Conservation (phyloP, 768 basidiomycete species). For the Imleria badia region DNA sequence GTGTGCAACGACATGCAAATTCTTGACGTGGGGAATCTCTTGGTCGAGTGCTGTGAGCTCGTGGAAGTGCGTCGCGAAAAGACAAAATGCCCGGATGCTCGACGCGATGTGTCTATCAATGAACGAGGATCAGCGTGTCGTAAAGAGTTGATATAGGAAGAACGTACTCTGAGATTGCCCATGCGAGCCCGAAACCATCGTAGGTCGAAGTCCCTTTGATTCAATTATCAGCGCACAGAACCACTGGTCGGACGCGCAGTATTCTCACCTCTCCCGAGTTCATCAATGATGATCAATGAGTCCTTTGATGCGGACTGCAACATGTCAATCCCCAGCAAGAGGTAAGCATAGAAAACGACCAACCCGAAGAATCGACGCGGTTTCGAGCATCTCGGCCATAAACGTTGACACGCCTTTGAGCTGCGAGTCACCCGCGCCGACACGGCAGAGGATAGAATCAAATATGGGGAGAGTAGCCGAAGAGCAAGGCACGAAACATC, state of each 20-base stretch:
- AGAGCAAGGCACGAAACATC: slow-evolving; percentile 92
- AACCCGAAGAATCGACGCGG: slow-evolving; percentile 89
- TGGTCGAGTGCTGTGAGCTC: slow-evolving; percentile 92
- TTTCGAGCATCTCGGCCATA: slow-evolving; percentile 99
- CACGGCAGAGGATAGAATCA: slow-evolving; percentile 92
- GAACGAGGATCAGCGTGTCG: not conserved
- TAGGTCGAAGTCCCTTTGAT: slow-evolving; percentile 86
- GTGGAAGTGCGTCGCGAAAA: slow-evolving; percentile 98
- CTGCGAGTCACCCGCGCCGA: slow-evolving; percentile 97
- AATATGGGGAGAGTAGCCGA: slow-evolving; percentile 88
- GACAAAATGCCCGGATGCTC: slow-evolving; percentile 87
- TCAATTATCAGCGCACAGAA: slow-evolving; percentile 1
- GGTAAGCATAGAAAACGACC: slow-evolving; percentile 20
- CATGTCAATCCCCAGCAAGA: not conserved
- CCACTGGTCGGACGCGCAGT: not conserved
- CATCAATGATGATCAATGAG: slow-evolving; percentile 96
- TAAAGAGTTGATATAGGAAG: not conserved
- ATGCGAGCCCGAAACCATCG: slow-evolving; percentile 96
- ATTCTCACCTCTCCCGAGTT: slow-evolving; percentile 78
- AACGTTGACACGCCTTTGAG: slow-evolving; percentile 98
- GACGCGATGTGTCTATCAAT: slow-evolving; percentile 82
- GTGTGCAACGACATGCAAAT: slow-evolving; percentile 94
- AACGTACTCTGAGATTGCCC: slow-evolving; percentile 95
- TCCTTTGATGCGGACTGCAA: slow-evolving; percentile 84
- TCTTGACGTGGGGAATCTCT: slow-evolving; percentile 83